Base-by-base conservation (phyloP, 106 monocot genomes). In the Acanthochlamys bracteata region DNA sequence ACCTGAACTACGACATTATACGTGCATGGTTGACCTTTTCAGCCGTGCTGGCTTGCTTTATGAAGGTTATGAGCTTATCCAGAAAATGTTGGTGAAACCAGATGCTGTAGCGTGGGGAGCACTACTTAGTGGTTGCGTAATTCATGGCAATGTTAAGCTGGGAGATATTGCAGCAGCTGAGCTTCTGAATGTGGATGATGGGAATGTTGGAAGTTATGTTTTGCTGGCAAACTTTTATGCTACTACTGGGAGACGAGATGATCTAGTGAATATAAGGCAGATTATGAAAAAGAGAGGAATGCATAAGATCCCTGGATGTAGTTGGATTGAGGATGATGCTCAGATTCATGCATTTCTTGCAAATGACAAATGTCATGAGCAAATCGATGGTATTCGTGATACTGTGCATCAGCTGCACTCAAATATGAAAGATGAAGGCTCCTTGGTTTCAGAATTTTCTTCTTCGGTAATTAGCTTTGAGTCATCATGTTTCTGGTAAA, bases 1-100 rank as follows among this genome's bases (percentile, higher is more conserved):
- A 23, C 75, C 84, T 20, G 54, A 75, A 16, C 13, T 78, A 24
- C 70, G 80, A 45, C 88, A 84, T 17, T 84, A 81, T 17, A 67
- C 81, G 1, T 81, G 84, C 52, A 75, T 88, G 81, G 73, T 84
- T 2, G 81, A 79, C 70, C 81, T 89, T 49, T 61, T 79, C 14
- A 75, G 88, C 26, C 78, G 84, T 26, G 60, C 68, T 0, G 88
- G 88, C 12, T 55, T 60, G 25, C 53, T 89, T 40, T 21, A 19
- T 24, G 74, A 89, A 61, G 84, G 81, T 14, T 70, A 67, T 9
- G 39, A 61, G 23, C 39, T 89, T 9, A 76, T 76, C 41, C 40
- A 53, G 43, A 64, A 27, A 11, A 84, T 89, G 88, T 80, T 75
- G 2, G 60, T 89, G 59, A 41, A 81, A 52, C 78, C 81, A 22